Base-by-base conservation (phyloP, 805 yeast species). In the Candida germanica region DNA sequence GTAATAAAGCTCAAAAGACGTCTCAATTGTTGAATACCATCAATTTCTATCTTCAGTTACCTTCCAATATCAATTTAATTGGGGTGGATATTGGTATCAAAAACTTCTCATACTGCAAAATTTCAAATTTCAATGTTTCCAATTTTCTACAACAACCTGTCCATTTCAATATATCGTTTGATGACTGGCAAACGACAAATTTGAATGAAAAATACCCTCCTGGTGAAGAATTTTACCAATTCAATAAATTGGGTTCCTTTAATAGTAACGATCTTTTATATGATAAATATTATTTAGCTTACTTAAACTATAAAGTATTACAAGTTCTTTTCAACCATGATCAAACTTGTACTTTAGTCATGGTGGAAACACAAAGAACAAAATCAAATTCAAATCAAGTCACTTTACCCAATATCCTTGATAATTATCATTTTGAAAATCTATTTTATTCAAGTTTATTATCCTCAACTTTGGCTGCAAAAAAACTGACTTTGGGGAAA, bases 41-140 rank as follows among this genome's bases (percentile, higher is more conserved):
- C 6, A 27, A 35, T 10, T 45, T 33, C 27, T 36, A 32, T 26
- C 32, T 24, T 6, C 14, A 17, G 10, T 26, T 45, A 13, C 44
- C 46, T 2, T 7, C 26, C n/a, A 42, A 29, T 6, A 36, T 50
- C 17, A 36, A 48, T 22, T 36, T 54, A 2, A 38, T 64, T 3
- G 51, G 69, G 16, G 51, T 67, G 6, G 73, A 67, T 40, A 56
- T 67, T 9, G 73, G 73, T 5, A 42, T 66, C 37, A 65, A 64
- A 47, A 66, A 67, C 50, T 64, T 67, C 40, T 56, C 69, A 6
- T 64, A 57, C 39, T 65, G 71, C 46, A 49, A 55, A 36, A 28
- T 46, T 12, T 6, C 26, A 12, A 14, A 14, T 3, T 29, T 29
- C n/a, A 30, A 35, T 18, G 28, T 35, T 5, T 17, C 33, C 6